Evolutionary conservation across 2,329 filamentous ascomycete genomes (phyloP).

Genomic region (Botrytis squamosa): DNA sequence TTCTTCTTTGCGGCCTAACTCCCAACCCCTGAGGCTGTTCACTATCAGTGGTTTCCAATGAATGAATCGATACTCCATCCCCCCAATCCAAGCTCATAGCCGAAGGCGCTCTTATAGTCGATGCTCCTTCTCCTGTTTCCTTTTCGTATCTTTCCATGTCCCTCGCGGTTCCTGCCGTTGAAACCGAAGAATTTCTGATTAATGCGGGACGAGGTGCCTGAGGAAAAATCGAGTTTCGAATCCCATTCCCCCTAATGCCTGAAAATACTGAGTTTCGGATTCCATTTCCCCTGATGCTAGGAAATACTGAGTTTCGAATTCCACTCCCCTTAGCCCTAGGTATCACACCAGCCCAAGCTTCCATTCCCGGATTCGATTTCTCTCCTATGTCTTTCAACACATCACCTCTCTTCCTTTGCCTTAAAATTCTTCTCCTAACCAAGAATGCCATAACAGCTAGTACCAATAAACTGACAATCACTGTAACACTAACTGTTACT

Average conservation of each 20-base stretch:
- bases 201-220: background rate
- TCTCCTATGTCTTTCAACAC: background rate
- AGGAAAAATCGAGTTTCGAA: background rate
- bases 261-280: background rate
- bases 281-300: background rate
- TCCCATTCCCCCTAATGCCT: background rate
- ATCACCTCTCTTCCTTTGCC: background rate
- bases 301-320: background rate
- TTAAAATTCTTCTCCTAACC: background rate
- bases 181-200: background rate
- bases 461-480: background rate
- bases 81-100: background rate
- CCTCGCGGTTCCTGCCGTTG: background rate
- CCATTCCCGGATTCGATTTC: background rate
- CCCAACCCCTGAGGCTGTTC: background rate
- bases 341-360: background rate
- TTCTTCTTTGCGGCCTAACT: background rate
- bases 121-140: background rate
- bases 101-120: background rate
- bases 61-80: conserved; percentile 36
- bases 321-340: background rate
- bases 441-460: background rate
- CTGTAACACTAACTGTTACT: background rate
- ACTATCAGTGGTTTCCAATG: conserved; percentile 26
- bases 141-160: background rate